These are phyloP conservation scores for Aspergillus phoenicis DNA, from an alignment of 2,329 filamentous ascomycete species.

Conservation along the genomic window DNA sequence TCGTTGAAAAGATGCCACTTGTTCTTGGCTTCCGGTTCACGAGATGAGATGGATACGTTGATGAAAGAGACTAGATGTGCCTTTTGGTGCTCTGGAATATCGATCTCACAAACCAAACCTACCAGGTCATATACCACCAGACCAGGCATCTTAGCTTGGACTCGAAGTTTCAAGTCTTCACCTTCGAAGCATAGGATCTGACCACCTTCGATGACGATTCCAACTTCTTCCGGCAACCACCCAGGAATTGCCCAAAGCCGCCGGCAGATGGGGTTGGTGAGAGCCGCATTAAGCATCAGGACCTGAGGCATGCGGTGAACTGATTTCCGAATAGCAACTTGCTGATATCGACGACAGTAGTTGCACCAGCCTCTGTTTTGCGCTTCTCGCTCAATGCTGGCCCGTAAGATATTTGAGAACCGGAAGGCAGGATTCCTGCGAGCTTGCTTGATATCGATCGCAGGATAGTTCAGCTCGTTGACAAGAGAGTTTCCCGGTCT, in stretches of 20 bases:
- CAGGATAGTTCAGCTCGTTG: conserved; percentile 83
- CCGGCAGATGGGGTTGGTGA: conserved; percentile 70
- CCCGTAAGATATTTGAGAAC: conserved; percentile 91
- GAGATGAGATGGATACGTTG: conserved; percentile 64
- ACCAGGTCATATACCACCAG: conserved; percentile 90
- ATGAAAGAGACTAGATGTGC: conserved; percentile 89
- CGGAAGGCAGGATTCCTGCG: conserved; percentile 53
- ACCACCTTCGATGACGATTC: conserved; percentile 85
- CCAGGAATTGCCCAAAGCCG: conserved; percentile 81
- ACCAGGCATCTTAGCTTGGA: conserved; percentile 76
- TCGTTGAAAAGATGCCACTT: conserved; percentile 98
- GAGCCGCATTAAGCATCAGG: conserved; percentile 81
- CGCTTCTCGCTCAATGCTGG: conserved; percentile 85
- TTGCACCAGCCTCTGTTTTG: conserved; percentile 92
- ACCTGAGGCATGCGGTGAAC: conserved; percentile 81
- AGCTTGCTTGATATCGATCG: conserved; percentile 54
- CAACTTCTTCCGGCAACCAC: conserved; percentile 92
- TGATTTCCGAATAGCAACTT: conserved; percentile 79
- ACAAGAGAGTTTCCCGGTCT: conserved; percentile 77
- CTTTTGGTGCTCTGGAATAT: conserved; percentile 80
- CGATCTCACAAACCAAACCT: conserved; percentile 86
- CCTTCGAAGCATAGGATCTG: conserved; percentile 95
- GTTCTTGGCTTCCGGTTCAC: conserved; percentile 57
- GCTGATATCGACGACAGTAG: conserved; percentile 86
- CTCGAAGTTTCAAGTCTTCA: conserved; percentile 77